Percentiles rank a stretch among this genome's conserved stretches.
Evolutionary conservation across 2,329 filamentous ascomycete species (phyloP).

Genomic region (Alternaria triticimaculans): DNA sequence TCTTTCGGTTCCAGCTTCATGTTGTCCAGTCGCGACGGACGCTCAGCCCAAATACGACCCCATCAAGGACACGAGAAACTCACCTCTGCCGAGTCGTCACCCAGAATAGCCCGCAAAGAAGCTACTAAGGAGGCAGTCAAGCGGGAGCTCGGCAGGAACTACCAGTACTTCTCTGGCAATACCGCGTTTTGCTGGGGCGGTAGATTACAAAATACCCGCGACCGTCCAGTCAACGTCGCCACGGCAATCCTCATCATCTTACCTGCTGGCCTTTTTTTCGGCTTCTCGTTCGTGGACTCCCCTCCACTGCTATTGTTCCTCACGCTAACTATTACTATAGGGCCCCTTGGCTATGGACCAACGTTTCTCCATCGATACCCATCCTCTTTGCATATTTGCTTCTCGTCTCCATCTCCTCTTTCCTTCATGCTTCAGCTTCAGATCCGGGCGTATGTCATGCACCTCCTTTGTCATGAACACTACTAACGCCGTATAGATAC

Average conservation of each 20-base stretch:
- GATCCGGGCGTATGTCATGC: conserved; percentile 83
- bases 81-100: conserved; percentile 80
- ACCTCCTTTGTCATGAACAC: background rate
- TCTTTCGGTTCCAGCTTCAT: conserved; percentile 81
- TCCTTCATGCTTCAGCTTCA: conserved; percentile 87
- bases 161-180: conserved; percentile 93
- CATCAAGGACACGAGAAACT: conserved; percentile 76
- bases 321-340: conserved; percentile 44
- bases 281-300: conserved; percentile 66
- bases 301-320: background rate
- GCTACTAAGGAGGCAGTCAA: conserved; percentile 48
- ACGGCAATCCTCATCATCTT: conserved; percentile 82
- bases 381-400: conserved; percentile 91
- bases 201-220: conserved; percentile 84
- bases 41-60: conserved; percentile 55
- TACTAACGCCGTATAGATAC: conserved; percentile 65
- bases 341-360: conserved; percentile 82
- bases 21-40: conserved; percentile 64
- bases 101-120: conserved; percentile 62
- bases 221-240: conserved; percentile 85
- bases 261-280: conserved; percentile 83
- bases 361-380: conserved; percentile 87
- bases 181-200: conserved; percentile 88
- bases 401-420: conserved; percentile 89
- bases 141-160: conserved; percentile 70